Conservation (phyloP, 805 yeast species). For the Yamadazyma sp. region DNA sequence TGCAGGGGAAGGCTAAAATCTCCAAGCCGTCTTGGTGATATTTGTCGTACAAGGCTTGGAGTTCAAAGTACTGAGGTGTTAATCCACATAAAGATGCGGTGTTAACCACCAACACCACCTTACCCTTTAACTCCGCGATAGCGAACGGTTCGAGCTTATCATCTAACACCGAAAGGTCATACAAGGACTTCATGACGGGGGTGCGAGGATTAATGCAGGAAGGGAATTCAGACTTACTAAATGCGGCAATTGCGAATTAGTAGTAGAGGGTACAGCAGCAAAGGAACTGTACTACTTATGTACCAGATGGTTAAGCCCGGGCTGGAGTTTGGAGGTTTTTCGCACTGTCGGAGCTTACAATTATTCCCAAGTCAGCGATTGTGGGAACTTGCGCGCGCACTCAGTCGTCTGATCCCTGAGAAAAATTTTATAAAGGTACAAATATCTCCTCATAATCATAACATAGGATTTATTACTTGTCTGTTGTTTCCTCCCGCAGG, state of each 20-base stretch:
- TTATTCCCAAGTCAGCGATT: neutral
- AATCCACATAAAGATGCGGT: conserved; percentile 82
- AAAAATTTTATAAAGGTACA: conserved; percentile 1
- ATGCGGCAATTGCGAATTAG: too few relatives aligned
- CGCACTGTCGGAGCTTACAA: neutral
- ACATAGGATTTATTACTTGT: too few relatives aligned
- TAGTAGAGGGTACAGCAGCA: too few relatives aligned
- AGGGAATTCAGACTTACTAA: too few relatives aligned
- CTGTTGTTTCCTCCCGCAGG: too few relatives aligned
- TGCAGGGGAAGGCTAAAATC: conserved; percentile 86
- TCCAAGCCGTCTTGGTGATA: conserved; percentile 63
- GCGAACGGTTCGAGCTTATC: conserved; percentile 58
- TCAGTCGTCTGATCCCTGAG: conserved; percentile 5
- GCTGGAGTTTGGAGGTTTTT: conserved; percentile 1
- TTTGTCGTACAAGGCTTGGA: conserved; percentile 66
- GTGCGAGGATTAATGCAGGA: too few relatives aligned
- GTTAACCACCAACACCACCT: conserved; percentile 80
- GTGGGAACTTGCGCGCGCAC: conserved; percentile 2
- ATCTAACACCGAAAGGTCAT: conserved; percentile 66
- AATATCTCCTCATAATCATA: conserved; percentile 3
- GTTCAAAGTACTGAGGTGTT: conserved; percentile 73
- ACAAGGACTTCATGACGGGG: too few relatives aligned
- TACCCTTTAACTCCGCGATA: conserved; percentile 64
- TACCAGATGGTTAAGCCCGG: too few relatives aligned
- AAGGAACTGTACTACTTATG: too few relatives aligned